A percentile compares a stretch with the other conserved stretches of the same genome.
Evolutionary conservation across 1,284 basidiomycete genomes (phyloP).

Genomic region (Sporisorium exsertum): DNA sequence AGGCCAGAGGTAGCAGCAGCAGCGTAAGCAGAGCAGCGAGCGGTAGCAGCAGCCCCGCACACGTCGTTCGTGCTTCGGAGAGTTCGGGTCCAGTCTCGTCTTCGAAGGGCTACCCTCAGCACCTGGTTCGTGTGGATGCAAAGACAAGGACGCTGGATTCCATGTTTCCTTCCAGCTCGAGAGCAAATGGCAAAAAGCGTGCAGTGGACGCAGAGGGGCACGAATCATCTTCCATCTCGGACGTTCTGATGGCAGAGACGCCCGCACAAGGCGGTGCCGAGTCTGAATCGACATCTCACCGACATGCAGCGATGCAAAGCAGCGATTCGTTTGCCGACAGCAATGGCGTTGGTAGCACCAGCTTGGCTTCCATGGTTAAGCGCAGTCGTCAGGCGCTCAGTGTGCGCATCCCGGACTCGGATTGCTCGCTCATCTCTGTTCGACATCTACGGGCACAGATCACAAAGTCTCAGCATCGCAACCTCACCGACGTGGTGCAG

Average conservation of each 20-base stretch:
- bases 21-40: constrained; percentile 11
- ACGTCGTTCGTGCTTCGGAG: constrained; percentile 6
- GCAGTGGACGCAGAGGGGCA: constrained; percentile 2
- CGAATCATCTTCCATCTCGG: constrained; percentile 3
- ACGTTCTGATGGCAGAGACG: constrained; percentile 6
- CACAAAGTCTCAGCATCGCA: constrained; percentile 78
- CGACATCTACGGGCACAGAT: constrained; percentile 76
- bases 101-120: constrained; percentile 75
- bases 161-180: constrained; percentile 68
- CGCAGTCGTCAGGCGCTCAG: constrained; percentile 26
- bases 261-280: constrained; percentile 1
- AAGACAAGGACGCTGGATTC: constrained; percentile 90
- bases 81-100: constrained; percentile 18
- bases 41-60: constrained; percentile 12
- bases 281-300: not conserved
- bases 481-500: constrained; percentile 82
- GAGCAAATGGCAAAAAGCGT: constrained; percentile 26
- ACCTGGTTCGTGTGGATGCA: constrained; percentile 91
- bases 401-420: constrained; percentile 78
- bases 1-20: constrained; percentile 27
- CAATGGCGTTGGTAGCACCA: constrained; percentile 5
- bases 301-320: not conserved
- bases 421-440: constrained; percentile 85
- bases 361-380: not conserved
- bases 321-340: not conserved